These are phyloP conservation scores for Paralagenidium karlingii DNA, from an alignment of 352 stramenopile species.

Conservation along the genomic window DNA sequence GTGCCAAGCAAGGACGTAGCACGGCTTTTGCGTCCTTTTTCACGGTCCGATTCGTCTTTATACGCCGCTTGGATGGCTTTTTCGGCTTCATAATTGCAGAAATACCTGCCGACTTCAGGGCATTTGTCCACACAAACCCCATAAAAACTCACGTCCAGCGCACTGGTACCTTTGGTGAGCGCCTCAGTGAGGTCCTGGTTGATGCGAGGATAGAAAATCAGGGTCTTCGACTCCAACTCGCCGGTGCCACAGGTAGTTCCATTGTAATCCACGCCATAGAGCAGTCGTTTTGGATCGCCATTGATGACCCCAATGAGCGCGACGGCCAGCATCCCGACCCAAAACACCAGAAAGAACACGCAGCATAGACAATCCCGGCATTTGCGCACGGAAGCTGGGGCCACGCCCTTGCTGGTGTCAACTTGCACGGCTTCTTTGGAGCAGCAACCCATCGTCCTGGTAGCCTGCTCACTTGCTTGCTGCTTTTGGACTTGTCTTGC, in stretches of 20 bases:
- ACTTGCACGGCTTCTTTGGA: slow-evolving; percentile 31
- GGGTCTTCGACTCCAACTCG: slow-evolving; percentile 6
- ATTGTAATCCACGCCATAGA: slow-evolving; percentile 65
- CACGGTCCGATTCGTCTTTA: slow-evolving; percentile 21
- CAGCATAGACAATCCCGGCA: slow-evolving; percentile 60
- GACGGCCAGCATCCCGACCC: slow-evolving; percentile 57
- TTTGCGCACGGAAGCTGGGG: slow-evolving; percentile 33
- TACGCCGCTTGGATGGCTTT: slow-evolving; percentile 21
- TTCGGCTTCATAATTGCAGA: slow-evolving; percentile 72
- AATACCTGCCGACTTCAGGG: slow-evolving; percentile 26
- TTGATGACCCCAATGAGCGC: slow-evolving; percentile 37
- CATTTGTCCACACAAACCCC: slow-evolving; percentile 51
- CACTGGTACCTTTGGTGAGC: slow-evolving; percentile 19
- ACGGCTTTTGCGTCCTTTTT: slow-evolving; percentile 25
- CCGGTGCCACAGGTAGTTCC: slow-evolving; percentile 61
- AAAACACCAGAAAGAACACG: slow-evolving; percentile 59
- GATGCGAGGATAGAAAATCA: slow-evolving; percentile 71
- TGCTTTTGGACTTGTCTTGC: neutral
- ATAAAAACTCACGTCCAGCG: slow-evolving; percentile 49
- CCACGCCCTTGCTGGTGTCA: slow-evolving; percentile 22
- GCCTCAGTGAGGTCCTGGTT: slow-evolving; percentile 61
- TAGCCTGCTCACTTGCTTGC: neutral
- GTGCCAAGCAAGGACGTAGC: slow-evolving; percentile 21
- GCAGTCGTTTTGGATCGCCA: slow-evolving; percentile 46
- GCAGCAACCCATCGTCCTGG: slow-evolving; percentile 64